Evolutionary conservation across 192 early-diverging fungal species (phyloP), one percentile per base, ranked within the genome.

Genomic region (Coemansia umbellata): DNA sequence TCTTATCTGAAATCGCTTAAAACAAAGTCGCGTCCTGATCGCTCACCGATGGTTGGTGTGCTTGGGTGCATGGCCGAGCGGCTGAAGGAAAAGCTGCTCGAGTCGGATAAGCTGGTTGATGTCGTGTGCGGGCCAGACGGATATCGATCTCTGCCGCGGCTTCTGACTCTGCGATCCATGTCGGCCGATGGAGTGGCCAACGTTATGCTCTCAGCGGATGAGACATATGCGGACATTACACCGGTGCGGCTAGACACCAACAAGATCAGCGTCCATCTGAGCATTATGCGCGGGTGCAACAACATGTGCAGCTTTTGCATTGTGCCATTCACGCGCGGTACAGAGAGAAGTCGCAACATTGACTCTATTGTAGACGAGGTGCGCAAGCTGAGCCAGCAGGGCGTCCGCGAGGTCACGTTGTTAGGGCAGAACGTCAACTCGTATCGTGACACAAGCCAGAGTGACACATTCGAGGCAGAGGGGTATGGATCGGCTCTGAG

Each of bases 341-440:
- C 76, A 47, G 87, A 89, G 55, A 76, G 87, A 41, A 85, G 83
- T 60, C 77, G 87, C 43, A 72, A 80, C 23, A 83, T 89, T 3
- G 83, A 85, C 30, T 83, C 84, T 5, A 84, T 89, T 50, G 69
- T 89, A 8, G 60, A 68, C 24, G 87, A 89, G 42, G 84, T 87
- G 22, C 66, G 66, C 18, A 63, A 74, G 41, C 70, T 89, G 30
- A 84, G 79, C 55, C 58, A 64, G 31, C 84, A 86, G 56, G 87
- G 87, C 14, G 80, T 89, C 27, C 66, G 63, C 59, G 78, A 77
- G 49, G 78, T 89, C 9, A 87, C 82, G 10, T 63, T 89, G 31
- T 75, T 89, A n/a, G 87, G 87, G 10, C 87, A 89, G 61, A 89
- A 89, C 60, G 87, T 89, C 32, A 89, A 89, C 58, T 89, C 87